These are phyloP conservation scores for Paramecium primaurelia DNA, from an alignment of 73 alveolate genomes.

Conservation along the genomic window DNA sequence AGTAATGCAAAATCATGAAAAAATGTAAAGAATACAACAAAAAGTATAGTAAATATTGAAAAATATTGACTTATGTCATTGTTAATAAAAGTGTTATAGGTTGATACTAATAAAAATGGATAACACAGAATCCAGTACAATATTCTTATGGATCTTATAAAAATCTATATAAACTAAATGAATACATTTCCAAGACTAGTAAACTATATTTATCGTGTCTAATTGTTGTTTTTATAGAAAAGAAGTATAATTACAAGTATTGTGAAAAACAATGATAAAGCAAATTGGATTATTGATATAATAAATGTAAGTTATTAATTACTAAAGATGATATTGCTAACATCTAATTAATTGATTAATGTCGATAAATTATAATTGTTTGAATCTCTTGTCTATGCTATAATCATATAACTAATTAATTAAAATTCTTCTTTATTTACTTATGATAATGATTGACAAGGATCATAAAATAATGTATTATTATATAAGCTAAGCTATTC, in stretches of 20 bases:
- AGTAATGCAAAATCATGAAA: background rate
- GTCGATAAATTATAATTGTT: background rate
- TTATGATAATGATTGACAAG: background rate
- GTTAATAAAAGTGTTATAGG: background rate
- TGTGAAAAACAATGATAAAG: background rate
- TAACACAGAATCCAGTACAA: background rate
- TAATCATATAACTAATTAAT: background rate
- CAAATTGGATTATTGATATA: background rate
- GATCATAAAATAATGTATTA: background rate
- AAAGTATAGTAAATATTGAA: background rate
- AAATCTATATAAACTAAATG: background rate
- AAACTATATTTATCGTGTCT: background rate
- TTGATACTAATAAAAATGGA: background rate
- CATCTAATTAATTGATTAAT: background rate
- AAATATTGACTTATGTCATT: background rate
- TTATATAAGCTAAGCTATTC: background rate
- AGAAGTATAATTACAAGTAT: background rate
- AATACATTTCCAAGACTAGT: background rate
- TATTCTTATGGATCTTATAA: background rate
- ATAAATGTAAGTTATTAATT: background rate
- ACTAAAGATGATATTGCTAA: background rate
- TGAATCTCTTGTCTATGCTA: background rate
- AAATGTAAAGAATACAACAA: background rate
- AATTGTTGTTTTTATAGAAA: background rate
- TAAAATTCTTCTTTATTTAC: background rate